Percentiles rank a stretch among this genome's conserved stretches.
Evolutionary conservation across 331 rosid species (phyloP).

Genomic region (Erythrophleum ivorense): DNA sequence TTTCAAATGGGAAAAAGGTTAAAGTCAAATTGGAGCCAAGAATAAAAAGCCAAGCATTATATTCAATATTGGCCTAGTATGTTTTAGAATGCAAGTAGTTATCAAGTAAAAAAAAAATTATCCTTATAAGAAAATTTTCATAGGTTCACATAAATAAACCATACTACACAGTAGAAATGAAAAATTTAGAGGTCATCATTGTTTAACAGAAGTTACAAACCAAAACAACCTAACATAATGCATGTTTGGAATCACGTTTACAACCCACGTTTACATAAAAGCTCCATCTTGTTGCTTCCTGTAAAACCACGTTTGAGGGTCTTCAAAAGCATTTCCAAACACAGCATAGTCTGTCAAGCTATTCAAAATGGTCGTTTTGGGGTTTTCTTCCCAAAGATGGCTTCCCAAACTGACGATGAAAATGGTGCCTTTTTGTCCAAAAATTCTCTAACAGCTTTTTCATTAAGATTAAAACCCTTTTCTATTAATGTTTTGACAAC

Average conservation of each 20-base stretch:
- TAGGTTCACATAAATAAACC: background rate
- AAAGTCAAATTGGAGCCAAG: background rate
- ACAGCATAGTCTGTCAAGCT: conserved; percentile 4
- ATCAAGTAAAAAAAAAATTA: conserved; percentile 19
- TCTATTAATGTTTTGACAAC: conserved; percentile 60
- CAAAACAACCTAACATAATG: conserved; percentile 41
- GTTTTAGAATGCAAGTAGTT: background rate
- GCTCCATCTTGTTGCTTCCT: no score
- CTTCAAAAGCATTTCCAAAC: no score
- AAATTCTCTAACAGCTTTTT: conserved; percentile 73
- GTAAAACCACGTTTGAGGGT: no score
- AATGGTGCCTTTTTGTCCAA: conserved; percentile 72
- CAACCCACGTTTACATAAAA: no score
- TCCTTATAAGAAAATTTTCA: background rate
- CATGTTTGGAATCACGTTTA: no score
- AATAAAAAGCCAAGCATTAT: background rate
- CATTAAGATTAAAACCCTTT: conserved; percentile 69
- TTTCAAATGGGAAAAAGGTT: no score
- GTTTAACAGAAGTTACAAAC: conserved; percentile 20
- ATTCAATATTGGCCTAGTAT: background rate
- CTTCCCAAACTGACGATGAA: conserved; percentile 72
- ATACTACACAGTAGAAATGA: background rate
- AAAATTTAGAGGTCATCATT: background rate
- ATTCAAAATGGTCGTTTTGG: conserved; percentile 55
- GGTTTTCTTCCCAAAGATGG: conserved; percentile 71